These are phyloP conservation scores for Suillus plorans DNA, from an alignment of 768 basidiomycete genomes.

Conservation along the genomic window DNA sequence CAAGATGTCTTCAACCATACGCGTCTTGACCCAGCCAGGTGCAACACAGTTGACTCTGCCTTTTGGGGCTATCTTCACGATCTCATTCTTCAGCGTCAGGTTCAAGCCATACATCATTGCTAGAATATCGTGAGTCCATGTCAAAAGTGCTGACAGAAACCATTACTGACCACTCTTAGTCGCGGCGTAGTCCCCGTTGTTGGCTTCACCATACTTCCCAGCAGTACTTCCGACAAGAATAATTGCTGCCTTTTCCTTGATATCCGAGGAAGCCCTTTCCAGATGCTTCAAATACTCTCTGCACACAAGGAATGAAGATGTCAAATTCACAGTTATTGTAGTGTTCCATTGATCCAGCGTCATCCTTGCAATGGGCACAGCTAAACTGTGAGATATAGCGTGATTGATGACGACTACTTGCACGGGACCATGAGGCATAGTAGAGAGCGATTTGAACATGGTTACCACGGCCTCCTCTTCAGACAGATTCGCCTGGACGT, in stretches of 20 bases:
- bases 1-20: slow-evolving; percentile 58
- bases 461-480: slow-evolving; percentile 50
- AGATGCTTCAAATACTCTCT: slow-evolving; percentile 57
- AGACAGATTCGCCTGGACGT: slow-evolving; percentile 58
- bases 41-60: slow-evolving; percentile 71
- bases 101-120: slow-evolving; percentile 75
- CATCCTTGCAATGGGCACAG: slow-evolving; percentile 56
- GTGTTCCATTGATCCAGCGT: slow-evolving; percentile 60
- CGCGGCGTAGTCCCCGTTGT: slow-evolving; percentile 65
- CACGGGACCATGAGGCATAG: slow-evolving; percentile 45
- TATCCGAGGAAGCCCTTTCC: slow-evolving; percentile 32
- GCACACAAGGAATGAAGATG: slow-evolving; percentile 65
- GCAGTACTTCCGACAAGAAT: slow-evolving; percentile 70
- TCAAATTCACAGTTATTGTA: slow-evolving; percentile 64
- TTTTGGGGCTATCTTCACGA: slow-evolving; percentile 69
- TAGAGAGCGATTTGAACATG: slow-evolving; percentile 45
- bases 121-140: slow-evolving; percentile 17
- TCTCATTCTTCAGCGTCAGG: slow-evolving; percentile 74
- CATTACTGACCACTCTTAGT: slow-evolving; percentile 57
- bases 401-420: slow-evolving; percentile 66
- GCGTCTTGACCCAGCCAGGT: slow-evolving; percentile 69
- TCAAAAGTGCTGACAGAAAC: background rate
- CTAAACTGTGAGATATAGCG: slow-evolving; percentile 46
- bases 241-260: slow-evolving; percentile 57
- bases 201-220: slow-evolving; percentile 71